Conservation (phyloP, 1,284 basidiomycete genomes). For the Gymnopus androsaceus region DNA sequence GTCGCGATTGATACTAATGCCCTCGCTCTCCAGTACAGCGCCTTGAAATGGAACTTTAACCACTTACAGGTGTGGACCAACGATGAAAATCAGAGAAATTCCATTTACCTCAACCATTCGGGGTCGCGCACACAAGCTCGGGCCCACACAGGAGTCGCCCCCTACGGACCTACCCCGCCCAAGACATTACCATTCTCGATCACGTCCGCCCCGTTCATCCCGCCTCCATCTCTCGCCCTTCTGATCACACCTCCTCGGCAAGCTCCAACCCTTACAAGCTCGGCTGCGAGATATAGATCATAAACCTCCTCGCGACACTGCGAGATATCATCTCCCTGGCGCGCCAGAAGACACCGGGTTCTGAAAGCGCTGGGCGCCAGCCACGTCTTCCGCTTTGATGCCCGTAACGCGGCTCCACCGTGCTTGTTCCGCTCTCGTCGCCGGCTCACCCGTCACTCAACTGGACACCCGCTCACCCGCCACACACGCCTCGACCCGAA, state of each 20-base stretch:
- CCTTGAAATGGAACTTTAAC: constrained; percentile 49
- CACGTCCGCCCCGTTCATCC: too few relatives aligned
- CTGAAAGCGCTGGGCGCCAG: constrained; percentile 50
- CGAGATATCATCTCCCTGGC: constrained; percentile 48
- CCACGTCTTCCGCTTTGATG: constrained; percentile 54
- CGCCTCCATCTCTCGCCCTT: too few relatives aligned
- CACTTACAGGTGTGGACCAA: constrained; percentile 50
- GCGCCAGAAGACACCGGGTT: constrained; percentile 55
- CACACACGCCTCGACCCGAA: too few relatives aligned
- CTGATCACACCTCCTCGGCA: too few relatives aligned
- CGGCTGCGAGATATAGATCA: constrained; percentile 47
- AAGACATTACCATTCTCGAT: too few relatives aligned
- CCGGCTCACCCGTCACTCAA: not conserved
- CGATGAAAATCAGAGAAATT: constrained; percentile 43
- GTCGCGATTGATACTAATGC: not conserved
- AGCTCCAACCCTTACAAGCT: too few relatives aligned
- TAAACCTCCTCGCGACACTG: constrained; percentile 47
- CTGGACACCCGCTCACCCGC: not conserved
- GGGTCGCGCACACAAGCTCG: too few relatives aligned
- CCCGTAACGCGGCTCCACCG: constrained; percentile 43
- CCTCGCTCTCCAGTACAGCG: constrained; percentile 36
- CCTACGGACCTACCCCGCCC: too few relatives aligned
- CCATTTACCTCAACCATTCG: constrained; percentile 46
- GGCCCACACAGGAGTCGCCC: too few relatives aligned
- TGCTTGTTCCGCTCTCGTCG: too few relatives aligned